Percentiles rank a stretch among this genome's conserved stretches.
Conservation (phyloP, 306 rosid species). For the Cicer yamashitae region DNA sequence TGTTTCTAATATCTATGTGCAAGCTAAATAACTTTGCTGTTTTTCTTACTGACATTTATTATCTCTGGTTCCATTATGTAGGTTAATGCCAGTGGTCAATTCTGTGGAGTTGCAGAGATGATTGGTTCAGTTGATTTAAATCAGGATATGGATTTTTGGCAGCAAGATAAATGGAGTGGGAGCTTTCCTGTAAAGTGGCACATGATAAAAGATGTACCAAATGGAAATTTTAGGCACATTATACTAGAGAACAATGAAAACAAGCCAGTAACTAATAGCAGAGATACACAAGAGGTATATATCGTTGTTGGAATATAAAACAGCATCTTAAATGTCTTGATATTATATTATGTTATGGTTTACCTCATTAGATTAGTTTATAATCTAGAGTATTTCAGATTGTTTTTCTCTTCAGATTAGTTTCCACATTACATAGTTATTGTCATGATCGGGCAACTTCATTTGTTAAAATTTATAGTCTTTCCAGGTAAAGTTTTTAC, state of each 20-base stretch:
- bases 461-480: not conserved
- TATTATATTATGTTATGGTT: not conserved
- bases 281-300: slow-evolving; percentile 93
- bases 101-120: slow-evolving; percentile 94
- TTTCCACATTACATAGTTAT: not conserved
- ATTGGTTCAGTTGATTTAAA: slow-evolving; percentile 75
- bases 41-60: slow-evolving; percentile 24
- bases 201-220: slow-evolving; percentile 82
- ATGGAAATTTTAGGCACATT: slow-evolving; percentile 81
- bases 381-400: not conserved
- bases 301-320: not conserved
- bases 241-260: slow-evolving; percentile 89
- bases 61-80: slow-evolving; percentile 38
- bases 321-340: not conserved
- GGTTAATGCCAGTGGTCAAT: slow-evolving; percentile 98
- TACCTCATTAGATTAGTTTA: not conserved
- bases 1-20: slow-evolving; percentile 19
- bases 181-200: slow-evolving; percentile 97
- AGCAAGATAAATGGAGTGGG: slow-evolving; percentile 98
- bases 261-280: slow-evolving; percentile 97
- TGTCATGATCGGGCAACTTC: slow-evolving; percentile 1
- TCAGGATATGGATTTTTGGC: slow-evolving; percentile 97
- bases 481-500: not conserved
- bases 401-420: not conserved
- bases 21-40: not conserved